Evolutionary conservation across 352 stramenopile genomes (phyloP), one percentile per base, ranked within the genome.

Genomic region (Pythium dissimile): DNA sequence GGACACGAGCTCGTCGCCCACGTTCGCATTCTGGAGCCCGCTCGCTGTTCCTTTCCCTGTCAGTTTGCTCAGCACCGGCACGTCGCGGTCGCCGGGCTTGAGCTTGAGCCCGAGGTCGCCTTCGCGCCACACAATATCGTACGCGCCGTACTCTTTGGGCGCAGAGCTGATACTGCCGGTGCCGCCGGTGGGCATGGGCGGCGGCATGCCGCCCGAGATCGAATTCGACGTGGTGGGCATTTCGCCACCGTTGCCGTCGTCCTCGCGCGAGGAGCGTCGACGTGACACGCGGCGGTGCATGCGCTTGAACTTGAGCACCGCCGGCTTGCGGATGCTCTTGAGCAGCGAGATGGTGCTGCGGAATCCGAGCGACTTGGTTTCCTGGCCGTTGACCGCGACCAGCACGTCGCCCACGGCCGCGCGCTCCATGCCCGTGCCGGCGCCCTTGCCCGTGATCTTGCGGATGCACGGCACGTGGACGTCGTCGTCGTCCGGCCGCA

Each of bases 41-140:
- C 80, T 92, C 0, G 85, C 85, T 6, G 73, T 93, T 1, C 85
- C 85, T 55, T 92, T 92, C 47, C 85, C 85, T 26, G 83, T 95
- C 28, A 93, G 70, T 38, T 90, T 89, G 54, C 80, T 92, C 7
- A 95, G 72, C 37, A 95, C 80, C 0, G 85, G 85, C 13, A 93
- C 69, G 54, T 95, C 84, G 11, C 75, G 69, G 24, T 76, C 70
- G 32, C 81, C 85, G 8, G 85, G 85, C 59, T 95, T 95, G 16
- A 95, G 75, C 63, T 93, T 95, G 23, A 95, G 73, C 2, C 85
- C 85, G 20, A 93, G 54, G 51, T 95, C 84, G 16, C 85, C 85
- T 64, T 95, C 85, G 18, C 85, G 76, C 85, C 85, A 95, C 42
- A 95, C 85, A 54, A 95, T 90, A 59, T 95, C 81, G 69, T 95